phyloP scores from a whole-genome alignment of 1,284 basidiomycete species.

The Bjerkandera adusta region DNA sequence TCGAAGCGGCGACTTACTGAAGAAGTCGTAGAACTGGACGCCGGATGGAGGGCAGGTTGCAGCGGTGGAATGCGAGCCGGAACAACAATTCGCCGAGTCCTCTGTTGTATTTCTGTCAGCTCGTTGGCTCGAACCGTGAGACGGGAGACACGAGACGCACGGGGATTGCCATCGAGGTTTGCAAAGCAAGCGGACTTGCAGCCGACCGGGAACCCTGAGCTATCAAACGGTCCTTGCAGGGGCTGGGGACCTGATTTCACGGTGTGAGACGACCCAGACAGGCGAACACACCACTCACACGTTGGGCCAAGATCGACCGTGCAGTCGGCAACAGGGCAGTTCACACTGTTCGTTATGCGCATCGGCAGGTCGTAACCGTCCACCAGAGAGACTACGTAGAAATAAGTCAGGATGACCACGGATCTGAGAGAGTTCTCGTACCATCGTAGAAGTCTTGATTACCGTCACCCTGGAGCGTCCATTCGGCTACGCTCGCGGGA shows the following conservation, averaged over 20 bases:
- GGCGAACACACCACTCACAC: slow-evolving; percentile 20
- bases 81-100: slow-evolving; percentile 43
- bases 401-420: neutral
- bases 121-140: neutral
- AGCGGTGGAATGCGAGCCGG: slow-evolving; percentile 38
- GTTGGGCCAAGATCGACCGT: slow-evolving; percentile 39
- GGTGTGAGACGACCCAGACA: neutral
- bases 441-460: slow-evolving; percentile 41
- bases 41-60: slow-evolving; percentile 42
- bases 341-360: slow-evolving; percentile 35
- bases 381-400: slow-evolving; percentile 34
- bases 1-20: slow-evolving; percentile 21
- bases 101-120: slow-evolving; percentile 16
- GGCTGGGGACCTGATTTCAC: slow-evolving; percentile 29
- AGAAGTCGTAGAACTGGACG: slow-evolving; percentile 38
- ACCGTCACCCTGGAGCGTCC: slow-evolving; percentile 34
- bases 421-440: slow-evolving; percentile 2
- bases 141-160: slow-evolving; percentile 17
- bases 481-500: slow-evolving; percentile 44
- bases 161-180: slow-evolving; percentile 35
- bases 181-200: slow-evolving; percentile 44
- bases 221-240: slow-evolving; percentile 32
- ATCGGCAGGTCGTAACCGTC: slow-evolving; percentile 43
- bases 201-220: slow-evolving; percentile 38
- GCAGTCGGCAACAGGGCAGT: slow-evolving; percentile 41